Conservation (phyloP, 1,284 basidiomycete species). For the Ceratobasidium sp. region DNA sequence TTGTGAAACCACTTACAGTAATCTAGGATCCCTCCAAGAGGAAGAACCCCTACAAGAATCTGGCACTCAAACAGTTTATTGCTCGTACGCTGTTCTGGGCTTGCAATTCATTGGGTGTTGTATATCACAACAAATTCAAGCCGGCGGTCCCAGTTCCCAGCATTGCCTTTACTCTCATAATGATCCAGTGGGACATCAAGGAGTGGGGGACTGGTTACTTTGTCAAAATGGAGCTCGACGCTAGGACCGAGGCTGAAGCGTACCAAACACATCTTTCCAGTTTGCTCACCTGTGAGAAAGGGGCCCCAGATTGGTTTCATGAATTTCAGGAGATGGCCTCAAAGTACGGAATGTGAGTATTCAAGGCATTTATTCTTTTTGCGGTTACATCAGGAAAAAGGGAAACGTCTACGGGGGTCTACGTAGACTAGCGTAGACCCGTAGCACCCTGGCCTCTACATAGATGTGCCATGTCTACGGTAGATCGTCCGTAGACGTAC, state of each 20-base stretch:
- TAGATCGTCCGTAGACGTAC: no score
- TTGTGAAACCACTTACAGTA: no score
- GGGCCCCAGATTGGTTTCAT: not conserved
- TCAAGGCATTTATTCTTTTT: no score
- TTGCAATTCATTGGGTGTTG: not conserved
- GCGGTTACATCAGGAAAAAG: no score
- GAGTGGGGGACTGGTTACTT: slow-evolving; percentile 10
- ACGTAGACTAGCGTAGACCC: no score
- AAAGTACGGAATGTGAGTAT: not conserved
- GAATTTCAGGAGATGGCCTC: not conserved
- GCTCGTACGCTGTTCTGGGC: not conserved
- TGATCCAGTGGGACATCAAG: slow-evolving; percentile 15
- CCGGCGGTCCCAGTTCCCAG: not conserved
- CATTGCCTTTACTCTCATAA: not conserved
- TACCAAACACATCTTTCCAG: slow-evolving; percentile 5
- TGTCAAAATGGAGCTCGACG: not conserved
- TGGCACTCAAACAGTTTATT: not conserved
- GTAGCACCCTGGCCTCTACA: no score
- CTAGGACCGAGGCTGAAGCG: not conserved
- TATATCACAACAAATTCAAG: slow-evolving; percentile 5
- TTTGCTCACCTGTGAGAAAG: not conserved
- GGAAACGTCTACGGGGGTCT: no score
- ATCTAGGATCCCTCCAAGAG: not conserved
- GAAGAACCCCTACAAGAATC: not conserved
- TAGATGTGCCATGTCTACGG: no score